Conservation (phyloP, 192 early-diverging fungal genomes). For the Borealophlyctis nickersoniae region DNA sequence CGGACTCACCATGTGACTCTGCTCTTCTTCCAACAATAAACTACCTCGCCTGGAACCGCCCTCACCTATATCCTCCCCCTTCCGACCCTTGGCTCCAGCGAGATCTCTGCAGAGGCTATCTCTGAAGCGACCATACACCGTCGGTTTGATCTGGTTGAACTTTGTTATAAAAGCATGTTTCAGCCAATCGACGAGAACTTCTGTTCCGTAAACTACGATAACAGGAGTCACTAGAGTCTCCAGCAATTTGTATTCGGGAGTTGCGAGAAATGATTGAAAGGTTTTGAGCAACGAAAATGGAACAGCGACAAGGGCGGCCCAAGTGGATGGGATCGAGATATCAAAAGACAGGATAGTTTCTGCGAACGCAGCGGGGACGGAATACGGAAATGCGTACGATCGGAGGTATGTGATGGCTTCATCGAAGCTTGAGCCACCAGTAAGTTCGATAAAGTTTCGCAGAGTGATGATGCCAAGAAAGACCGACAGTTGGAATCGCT, state of each 20-base stretch:
- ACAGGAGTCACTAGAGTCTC: constrained; percentile 69
- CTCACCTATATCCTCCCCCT: background rate
- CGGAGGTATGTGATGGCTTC: constrained; percentile 25
- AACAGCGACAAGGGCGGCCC: constrained; percentile 2
- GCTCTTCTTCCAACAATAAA: background rate
- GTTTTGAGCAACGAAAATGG: constrained; percentile 6
- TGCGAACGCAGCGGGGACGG: constrained; percentile 37
- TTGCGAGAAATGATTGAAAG: constrained; percentile 16
- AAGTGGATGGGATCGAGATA: constrained; percentile 13
- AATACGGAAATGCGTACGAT: constrained; percentile 37
- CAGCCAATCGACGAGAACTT: constrained; percentile 92
- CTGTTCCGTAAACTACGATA: constrained; percentile 81
- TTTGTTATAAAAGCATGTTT: constrained; percentile 99
- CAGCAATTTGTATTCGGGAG: constrained; percentile 61
- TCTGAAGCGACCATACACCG: constrained; percentile 80
- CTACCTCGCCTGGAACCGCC: background rate
- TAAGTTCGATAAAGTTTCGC: constrained; percentile 85
- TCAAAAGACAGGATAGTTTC: background rate
- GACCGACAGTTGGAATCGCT: constrained; percentile 86
- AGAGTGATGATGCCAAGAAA: constrained; percentile 88
- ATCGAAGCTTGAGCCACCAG: constrained; percentile 32
- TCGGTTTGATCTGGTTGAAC: constrained; percentile 89
- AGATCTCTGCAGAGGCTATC: constrained; percentile 89
- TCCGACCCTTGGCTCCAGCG: constrained; percentile 32
- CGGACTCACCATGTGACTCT: constrained; percentile 1